Conservation (phyloP, 2,329 filamentous ascomycete genomes). For the Colletotrichum cereale region DNA sequence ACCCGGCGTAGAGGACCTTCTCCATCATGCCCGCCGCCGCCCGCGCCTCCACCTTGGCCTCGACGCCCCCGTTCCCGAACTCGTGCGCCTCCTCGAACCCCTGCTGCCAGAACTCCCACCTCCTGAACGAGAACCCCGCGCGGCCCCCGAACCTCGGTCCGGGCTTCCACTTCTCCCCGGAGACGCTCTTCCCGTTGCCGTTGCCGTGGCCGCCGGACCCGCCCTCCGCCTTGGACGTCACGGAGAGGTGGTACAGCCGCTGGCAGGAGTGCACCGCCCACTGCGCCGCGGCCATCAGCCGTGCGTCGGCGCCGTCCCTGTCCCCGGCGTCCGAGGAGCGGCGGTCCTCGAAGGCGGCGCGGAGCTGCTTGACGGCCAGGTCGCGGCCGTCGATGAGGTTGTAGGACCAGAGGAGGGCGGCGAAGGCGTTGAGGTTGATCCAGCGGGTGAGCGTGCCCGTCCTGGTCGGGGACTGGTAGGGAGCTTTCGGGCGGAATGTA, state of each 20-base stretch:
- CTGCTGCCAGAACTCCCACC: constrained; percentile 41
- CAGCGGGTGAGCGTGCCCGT: constrained; percentile 12
- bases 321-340: constrained; percentile 21
- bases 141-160: constrained; percentile 25
- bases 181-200: not conserved
- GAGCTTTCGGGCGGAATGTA: not conserved
- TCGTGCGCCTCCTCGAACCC: constrained; percentile 33
- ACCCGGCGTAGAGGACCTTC: constrained; percentile 37
- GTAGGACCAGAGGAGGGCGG: constrained; percentile 40
- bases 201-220: not conserved
- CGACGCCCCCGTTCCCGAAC: constrained; percentile 43
- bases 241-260: constrained; percentile 36
- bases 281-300: constrained; percentile 32
- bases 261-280: constrained; percentile 37
- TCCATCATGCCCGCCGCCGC: constrained; percentile 56
- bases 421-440: constrained; percentile 39
- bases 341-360: constrained; percentile 39
- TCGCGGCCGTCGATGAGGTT: constrained; percentile 37
- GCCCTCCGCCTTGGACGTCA: constrained; percentile 1
- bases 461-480: not conserved
- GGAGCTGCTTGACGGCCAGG: constrained; percentile 36
- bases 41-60: constrained; percentile 56
- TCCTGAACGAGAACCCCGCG: constrained; percentile 28
- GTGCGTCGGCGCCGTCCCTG: constrained; percentile 21
- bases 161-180: constrained; percentile 11